A percentile compares a stretch with the other conserved stretches of the same genome.
phyloP scores from a whole-genome alignment of 2,329 filamentous ascomycete genomes.

The Thelonectria rubi region DNA sequence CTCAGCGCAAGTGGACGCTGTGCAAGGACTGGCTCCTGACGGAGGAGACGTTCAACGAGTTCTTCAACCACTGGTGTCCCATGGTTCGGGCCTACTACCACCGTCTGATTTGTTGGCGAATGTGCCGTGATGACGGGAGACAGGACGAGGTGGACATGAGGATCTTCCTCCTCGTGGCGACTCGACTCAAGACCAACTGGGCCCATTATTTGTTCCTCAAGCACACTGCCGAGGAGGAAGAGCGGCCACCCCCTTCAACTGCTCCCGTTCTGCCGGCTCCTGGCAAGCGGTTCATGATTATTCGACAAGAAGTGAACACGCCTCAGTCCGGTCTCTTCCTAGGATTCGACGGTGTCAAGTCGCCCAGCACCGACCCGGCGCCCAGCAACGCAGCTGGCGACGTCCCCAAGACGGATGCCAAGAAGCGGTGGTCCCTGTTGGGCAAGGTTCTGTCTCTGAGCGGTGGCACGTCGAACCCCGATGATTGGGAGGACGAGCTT shows the following conservation, averaged over 20 bases:
- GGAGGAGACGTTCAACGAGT: conserved; percentile 77
- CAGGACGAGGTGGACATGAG: conserved; percentile 71
- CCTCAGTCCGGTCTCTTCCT: conserved; percentile 59
- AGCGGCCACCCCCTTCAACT: conserved; percentile 72
- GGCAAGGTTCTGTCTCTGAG: conserved; percentile 66
- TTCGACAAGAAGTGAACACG: conserved; percentile 74
- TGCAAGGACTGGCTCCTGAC: conserved; percentile 81
- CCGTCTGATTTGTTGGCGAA: conserved; percentile 87
- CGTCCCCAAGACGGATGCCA: conserved; percentile 52
- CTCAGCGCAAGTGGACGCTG: conserved; percentile 72
- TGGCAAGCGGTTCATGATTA: conserved; percentile 86
- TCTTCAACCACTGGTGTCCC: conserved; percentile 94
- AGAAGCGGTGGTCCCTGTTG: conserved; percentile 71
- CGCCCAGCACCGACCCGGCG: conserved; percentile 35
- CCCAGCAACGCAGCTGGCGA: conserved; percentile 40
- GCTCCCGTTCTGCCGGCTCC: conserved; percentile 86
- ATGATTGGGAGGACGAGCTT: conserved; percentile 55
- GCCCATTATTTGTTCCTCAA: conserved; percentile 81
- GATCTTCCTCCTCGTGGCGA: conserved; percentile 73
- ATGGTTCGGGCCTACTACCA: conserved; percentile 96
- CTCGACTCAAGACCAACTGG: conserved; percentile 78
- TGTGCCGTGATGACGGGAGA: conserved; percentile 79
- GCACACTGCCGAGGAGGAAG: conserved; percentile 67
- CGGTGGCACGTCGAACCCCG: conserved; percentile 30
- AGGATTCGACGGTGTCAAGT: conserved; percentile 59